Conservation (phyloP, 495 filamentous ascomycete species). For the Parachaetomium inaequale region DNA sequence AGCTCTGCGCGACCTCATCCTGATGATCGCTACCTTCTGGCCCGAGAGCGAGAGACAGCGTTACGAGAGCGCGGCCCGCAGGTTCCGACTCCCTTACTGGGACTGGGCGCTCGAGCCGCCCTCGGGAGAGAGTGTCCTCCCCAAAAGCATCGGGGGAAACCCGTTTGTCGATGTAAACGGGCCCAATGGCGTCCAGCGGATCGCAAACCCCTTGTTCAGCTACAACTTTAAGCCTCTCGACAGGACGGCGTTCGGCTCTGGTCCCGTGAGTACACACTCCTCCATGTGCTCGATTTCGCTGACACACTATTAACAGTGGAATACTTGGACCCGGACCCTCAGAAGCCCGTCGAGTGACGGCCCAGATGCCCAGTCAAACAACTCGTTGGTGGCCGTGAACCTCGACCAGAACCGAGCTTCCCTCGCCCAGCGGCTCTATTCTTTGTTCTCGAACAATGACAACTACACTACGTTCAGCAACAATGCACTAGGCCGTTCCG, state of each 20-base stretch:
- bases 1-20: conserved; percentile 51
- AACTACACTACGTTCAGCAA: conserved; percentile 58
- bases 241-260: conserved; percentile 37
- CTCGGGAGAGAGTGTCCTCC: conserved; percentile 45
- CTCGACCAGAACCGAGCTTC: conserved; percentile 47
- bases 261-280: conserved; percentile 39
- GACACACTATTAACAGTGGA: conserved; percentile 21
- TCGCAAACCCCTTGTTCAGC: conserved; percentile 59
- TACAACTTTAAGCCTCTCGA: conserved; percentile 59
- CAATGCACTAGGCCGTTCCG: conserved; percentile 48
- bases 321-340: conserved; percentile 47
- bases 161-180: conserved; percentile 47
- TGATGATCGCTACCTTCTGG: conserved; percentile 53
- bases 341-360: conserved; percentile 45
- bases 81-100: conserved; percentile 65
- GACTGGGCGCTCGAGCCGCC: conserved; percentile 60
- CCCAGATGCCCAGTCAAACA: conserved; percentile 48
- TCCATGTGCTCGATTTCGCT: neutral
- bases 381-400: conserved; percentile 45
- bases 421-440: conserved; percentile 53
- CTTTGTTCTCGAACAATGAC: conserved; percentile 55
- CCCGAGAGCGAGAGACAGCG: conserved; percentile 40
- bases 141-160: conserved; percentile 44
- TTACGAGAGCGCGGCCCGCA: conserved; percentile 49
- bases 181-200: conserved; percentile 51